phyloP scores from a whole-genome alignment of 1,284 basidiomycete species.

The Cystobasidiaceae sp. region DNA sequence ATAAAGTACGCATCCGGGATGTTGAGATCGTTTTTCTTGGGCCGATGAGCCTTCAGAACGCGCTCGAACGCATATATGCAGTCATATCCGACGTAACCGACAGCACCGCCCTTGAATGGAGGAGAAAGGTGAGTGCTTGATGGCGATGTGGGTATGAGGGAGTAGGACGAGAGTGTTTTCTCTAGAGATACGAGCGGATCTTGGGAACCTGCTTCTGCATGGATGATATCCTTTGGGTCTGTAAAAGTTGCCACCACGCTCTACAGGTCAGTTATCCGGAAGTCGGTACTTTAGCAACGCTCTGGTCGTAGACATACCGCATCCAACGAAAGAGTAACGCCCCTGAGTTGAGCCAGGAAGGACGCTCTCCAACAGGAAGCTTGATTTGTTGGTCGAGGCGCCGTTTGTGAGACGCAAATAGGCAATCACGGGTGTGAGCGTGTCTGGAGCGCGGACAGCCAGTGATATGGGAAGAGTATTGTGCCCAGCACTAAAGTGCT shows the following conservation, averaged over 20 bases:
- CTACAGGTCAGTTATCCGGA: constrained; percentile 23
- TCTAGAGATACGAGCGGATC: constrained; percentile 84
- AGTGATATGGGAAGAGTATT: constrained; percentile 26
- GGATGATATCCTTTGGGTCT: constrained; percentile 17
- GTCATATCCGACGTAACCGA: constrained; percentile 96
- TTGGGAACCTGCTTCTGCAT: constrained; percentile 64
- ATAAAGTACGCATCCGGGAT: constrained; percentile 97
- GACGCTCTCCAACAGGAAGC: constrained; percentile 88
- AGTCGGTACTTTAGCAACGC: background rate
- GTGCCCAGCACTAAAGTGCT: constrained; percentile 16
- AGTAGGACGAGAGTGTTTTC: constrained; percentile 76
- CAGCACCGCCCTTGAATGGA: constrained; percentile 68
- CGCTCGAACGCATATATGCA: constrained; percentile 89
- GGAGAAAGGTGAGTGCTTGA: constrained; percentile 7
- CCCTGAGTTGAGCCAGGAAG: constrained; percentile 84
- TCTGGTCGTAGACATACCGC: constrained; percentile 59
- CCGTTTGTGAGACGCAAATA: constrained; percentile 90
- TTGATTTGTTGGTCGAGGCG: constrained; percentile 49
- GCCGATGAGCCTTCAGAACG: constrained; percentile 66
- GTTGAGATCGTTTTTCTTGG: constrained; percentile 64
- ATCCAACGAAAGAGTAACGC: constrained; percentile 92
- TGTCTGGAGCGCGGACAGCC: constrained; percentile 55
- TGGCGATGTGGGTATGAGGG: constrained; percentile 9
- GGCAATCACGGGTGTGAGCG: constrained; percentile 94
- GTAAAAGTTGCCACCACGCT: background rate